phyloP scores from a whole-genome alignment of 2,329 filamentous ascomycete species.

The Monilinia polystroma region DNA sequence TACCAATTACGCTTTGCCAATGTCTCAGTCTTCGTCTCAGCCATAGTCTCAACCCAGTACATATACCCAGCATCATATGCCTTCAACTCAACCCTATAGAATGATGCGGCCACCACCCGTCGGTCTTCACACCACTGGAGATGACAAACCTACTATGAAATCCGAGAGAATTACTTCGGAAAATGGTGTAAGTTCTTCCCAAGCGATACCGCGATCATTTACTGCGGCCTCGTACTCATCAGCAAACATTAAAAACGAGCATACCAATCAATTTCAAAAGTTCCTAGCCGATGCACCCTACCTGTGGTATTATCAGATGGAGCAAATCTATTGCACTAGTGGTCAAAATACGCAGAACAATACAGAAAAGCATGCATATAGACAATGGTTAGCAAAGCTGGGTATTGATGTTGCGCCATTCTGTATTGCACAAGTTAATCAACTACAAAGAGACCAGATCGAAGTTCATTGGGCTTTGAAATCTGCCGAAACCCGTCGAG shows the following conservation, averaged over 20 bases:
- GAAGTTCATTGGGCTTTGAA: slow-evolving; percentile 16
- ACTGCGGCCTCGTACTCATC: background rate
- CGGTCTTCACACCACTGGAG: background rate
- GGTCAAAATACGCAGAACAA: background rate
- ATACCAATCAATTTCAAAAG: background rate
- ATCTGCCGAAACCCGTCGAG: background rate
- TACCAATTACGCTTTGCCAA: background rate
- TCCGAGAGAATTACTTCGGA: background rate
- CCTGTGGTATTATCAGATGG: background rate
- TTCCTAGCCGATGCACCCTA: background rate
- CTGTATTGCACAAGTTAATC: background rate
- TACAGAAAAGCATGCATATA: background rate
- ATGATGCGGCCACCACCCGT: background rate
- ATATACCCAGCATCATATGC: background rate
- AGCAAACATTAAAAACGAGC: background rate
- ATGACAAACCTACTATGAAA: background rate
- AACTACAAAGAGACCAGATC: background rate
- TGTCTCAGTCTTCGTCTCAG: background rate
- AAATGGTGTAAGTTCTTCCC: background rate
- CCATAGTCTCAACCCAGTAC: background rate
- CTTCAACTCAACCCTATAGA: background rate
- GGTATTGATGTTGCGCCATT: slow-evolving; percentile 3
- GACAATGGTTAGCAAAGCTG: slow-evolving; percentile 11
- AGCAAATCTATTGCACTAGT: background rate
- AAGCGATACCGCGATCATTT: background rate